Evolutionary conservation across 1,139 yeast species (phyloP).

Genomic region (Lizanozyma gosingica): DNA sequence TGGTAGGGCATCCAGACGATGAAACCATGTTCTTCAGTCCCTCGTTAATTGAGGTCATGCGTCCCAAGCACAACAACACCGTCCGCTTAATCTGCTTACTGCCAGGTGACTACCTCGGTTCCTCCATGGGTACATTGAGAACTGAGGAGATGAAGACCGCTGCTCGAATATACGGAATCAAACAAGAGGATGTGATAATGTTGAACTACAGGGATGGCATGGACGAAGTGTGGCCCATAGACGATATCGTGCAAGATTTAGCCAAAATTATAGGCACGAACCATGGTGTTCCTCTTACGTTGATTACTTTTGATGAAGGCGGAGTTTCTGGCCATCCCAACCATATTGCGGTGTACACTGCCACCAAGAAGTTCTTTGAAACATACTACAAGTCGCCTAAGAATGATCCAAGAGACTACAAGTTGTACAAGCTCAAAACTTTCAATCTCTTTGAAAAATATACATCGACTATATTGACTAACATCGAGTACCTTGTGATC

Average conservation of each 20-base stretch:
- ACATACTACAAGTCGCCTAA: neutral
- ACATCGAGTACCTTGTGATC: slow-evolving; percentile 32
- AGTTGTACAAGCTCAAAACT: slow-evolving; percentile 33
- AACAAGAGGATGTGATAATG: slow-evolving; percentile 32
- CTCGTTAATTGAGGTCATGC: slow-evolving; percentile 46
- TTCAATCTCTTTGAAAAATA: slow-evolving; percentile 44
- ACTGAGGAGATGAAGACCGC: slow-evolving; percentile 50
- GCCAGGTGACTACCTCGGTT: slow-evolving; percentile 57
- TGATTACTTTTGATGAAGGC: slow-evolving; percentile 70
- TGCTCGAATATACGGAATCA: slow-evolving; percentile 49
- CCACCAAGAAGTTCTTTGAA: slow-evolving; percentile 27
- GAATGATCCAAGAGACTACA: slow-evolving; percentile 9
- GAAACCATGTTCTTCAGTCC: slow-evolving; percentile 98
- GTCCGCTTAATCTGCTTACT: slow-evolving; percentile 66
- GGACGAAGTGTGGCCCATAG: slow-evolving; percentile 55
- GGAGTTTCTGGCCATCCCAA: slow-evolving; percentile 88
- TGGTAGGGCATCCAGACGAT: slow-evolving; percentile 96
- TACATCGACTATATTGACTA: slow-evolving; percentile 40
- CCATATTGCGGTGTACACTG: slow-evolving; percentile 61
- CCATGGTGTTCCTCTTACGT: slow-evolving; percentile 10
- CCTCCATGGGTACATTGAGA: slow-evolving; percentile 61
- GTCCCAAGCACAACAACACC: slow-evolving; percentile 39
- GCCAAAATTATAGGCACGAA: slow-evolving; percentile 10
- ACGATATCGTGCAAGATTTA: slow-evolving; percentile 27
- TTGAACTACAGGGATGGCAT: slow-evolving; percentile 65